phyloP scores from a whole-genome alignment of 345 rosid genomes.

The Pistacia vera region DNA sequence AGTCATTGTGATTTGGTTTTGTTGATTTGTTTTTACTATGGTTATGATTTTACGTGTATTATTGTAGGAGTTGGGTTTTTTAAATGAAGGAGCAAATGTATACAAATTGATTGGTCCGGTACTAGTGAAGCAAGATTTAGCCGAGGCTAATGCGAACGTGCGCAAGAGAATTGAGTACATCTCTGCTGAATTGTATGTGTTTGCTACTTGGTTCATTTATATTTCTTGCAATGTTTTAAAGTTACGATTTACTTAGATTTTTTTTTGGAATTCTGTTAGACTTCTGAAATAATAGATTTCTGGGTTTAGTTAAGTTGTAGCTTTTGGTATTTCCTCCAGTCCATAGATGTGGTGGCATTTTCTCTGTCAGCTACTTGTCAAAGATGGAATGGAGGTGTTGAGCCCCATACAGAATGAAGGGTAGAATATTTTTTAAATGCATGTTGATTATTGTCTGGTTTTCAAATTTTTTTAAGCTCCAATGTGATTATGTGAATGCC shows the following conservation, averaged over 20 bases:
- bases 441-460: too few relatives aligned
- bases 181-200: constrained; percentile 81
- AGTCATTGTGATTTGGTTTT: not conserved
- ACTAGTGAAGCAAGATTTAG: constrained; percentile 95
- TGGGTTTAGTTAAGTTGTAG: not conserved
- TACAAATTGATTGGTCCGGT: constrained; percentile 96
- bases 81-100: constrained; percentile 87
- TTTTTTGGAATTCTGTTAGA: not conserved
- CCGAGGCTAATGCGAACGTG: constrained; percentile 95
- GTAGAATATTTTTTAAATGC: not conserved
- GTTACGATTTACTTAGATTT: not conserved
- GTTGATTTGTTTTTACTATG: too few relatives aligned
- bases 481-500: not conserved
- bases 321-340: not conserved
- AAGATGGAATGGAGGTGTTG: not conserved
- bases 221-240: not conserved
- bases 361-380: not conserved
- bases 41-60: not conserved
- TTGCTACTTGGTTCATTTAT: not conserved
- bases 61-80: constrained; percentile 78
- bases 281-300: not conserved
- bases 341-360: not conserved
- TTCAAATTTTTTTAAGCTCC: not conserved
- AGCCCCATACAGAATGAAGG: not conserved
- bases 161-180: constrained; percentile 94